These are phyloP conservation scores for Sugiyamaella mastotermitis DNA, from an alignment of 805 yeast genomes.

Conservation along the genomic window DNA sequence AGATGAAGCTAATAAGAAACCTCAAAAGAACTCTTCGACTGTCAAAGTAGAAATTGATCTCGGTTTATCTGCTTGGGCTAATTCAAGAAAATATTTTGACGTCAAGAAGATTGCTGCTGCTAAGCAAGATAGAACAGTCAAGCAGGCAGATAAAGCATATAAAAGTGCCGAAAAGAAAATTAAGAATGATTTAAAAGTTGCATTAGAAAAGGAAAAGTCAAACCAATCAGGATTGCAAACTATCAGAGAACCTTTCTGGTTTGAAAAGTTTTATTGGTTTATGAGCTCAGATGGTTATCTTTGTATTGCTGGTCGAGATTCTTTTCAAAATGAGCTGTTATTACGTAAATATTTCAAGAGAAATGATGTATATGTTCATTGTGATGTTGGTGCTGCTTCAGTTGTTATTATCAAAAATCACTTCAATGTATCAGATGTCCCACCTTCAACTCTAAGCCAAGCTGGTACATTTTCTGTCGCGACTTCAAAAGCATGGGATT, in stretches of 20 bases:
- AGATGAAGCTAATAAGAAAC: slow-evolving; percentile 25
- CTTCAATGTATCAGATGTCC: slow-evolving; percentile 53
- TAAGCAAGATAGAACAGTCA: slow-evolving; percentile 75
- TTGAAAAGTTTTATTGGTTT: slow-evolving; percentile 94
- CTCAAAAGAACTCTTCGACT: slow-evolving; percentile 2
- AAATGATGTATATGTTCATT: slow-evolving; percentile 64
- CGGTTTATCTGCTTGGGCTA: slow-evolving; percentile 73
- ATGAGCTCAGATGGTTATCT: slow-evolving; percentile 84
- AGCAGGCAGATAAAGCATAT: slow-evolving; percentile 70
- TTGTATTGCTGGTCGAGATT: slow-evolving; percentile 82
- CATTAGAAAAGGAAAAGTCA: slow-evolving; percentile 50
- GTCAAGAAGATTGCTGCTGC: slow-evolving; percentile 67
- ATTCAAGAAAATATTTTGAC: slow-evolving; percentile 76
- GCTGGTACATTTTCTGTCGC: slow-evolving; percentile 84
- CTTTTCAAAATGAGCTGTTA: slow-evolving; percentile 70
- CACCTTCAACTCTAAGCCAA: slow-evolving; percentile 83
- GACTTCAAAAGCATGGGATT: slow-evolving; percentile 76
- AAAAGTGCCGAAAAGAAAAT: slow-evolving; percentile 78
- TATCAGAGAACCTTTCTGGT: slow-evolving; percentile 74
- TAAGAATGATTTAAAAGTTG: slow-evolving; percentile 58
- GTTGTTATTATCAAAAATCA: slow-evolving; percentile 82
- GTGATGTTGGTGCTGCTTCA: slow-evolving; percentile 68
- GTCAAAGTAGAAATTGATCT: slow-evolving; percentile 63
- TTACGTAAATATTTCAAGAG: slow-evolving; percentile 70
- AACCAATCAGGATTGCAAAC: slow-evolving; percentile 42